A percentile compares a stretch with the other conserved stretches of the same genome.
Evolutionary conservation across 495 filamentous ascomycete genomes (phyloP).

Genomic region (Hyaloscypha variabilis): DNA sequence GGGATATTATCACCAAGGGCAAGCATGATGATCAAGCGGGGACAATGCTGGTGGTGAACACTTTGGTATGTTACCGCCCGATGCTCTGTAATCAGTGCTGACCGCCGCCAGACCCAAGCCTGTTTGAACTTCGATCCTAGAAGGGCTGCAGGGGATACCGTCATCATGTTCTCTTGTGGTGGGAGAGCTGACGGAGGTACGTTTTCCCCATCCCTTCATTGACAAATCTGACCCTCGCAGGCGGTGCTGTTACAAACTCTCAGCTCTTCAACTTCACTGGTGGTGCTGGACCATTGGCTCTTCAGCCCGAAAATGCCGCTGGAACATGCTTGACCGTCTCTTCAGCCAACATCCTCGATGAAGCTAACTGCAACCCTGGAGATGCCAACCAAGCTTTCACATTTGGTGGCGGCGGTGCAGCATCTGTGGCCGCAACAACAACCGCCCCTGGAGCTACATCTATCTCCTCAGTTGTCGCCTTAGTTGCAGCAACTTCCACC

Average conservation of each 20-base stretch:
- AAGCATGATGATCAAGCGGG: conserved; percentile 47
- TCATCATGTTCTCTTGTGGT: conserved; percentile 56
- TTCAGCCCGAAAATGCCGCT: conserved; percentile 44
- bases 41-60: conserved; percentile 53
- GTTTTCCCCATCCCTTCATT: neutral
- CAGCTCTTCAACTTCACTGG: conserved; percentile 51
- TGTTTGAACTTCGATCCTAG: conserved; percentile 57
- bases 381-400: conserved; percentile 50
- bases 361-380: conserved; percentile 43
- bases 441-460: conserved; percentile 12
- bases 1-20: conserved; percentile 56
- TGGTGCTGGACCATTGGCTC: conserved; percentile 40
- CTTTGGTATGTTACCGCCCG: conserved; percentile 38
- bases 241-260: conserved; percentile 50
- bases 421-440: conserved; percentile 18
- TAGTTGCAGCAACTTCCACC: neutral
- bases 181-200: conserved; percentile 54
- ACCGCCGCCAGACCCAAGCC: conserved; percentile 47
- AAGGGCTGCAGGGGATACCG: conserved; percentile 45
- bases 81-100: neutral
- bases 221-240: conserved; percentile 27
- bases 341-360: conserved; percentile 43
- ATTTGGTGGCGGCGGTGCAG: conserved; percentile 37
- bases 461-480: neutral
- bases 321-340: conserved; percentile 50